Evolutionary conservation across 2,329 filamentous ascomycete species (phyloP).

Genomic region (Lecanicillium sp.): DNA sequence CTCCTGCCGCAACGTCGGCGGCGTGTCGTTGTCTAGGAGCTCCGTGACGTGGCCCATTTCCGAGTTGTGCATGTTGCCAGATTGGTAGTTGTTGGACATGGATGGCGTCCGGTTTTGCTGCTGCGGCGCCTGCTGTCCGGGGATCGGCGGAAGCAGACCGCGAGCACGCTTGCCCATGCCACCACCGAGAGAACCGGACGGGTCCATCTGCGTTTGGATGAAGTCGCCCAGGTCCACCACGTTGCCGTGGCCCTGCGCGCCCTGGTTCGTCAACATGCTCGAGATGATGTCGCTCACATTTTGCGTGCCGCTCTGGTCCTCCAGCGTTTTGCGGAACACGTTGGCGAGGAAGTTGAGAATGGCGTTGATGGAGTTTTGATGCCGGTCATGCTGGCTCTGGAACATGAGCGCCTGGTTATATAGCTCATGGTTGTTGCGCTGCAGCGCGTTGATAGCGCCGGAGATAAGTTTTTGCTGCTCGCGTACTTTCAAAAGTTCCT

Average conservation of each 20-base stretch:
- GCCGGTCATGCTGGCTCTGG: conserved; percentile 87
- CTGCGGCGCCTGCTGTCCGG: conserved; percentile 28
- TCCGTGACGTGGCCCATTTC: conserved; percentile 55
- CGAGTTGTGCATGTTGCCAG: conserved; percentile 29
- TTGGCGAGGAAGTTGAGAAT: conserved; percentile 95
- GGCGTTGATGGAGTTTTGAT: conserved; percentile 98
- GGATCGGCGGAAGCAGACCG: conserved; percentile 50
- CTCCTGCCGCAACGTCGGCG: conserved; percentile 49
- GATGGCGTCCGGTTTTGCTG: conserved; percentile 25
- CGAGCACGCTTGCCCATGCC: conserved; percentile 44
- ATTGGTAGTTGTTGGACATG: conserved; percentile 25
- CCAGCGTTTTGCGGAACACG: conserved; percentile 88
- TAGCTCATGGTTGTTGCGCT: conserved; percentile 79
- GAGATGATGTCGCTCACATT: conserved; percentile 82
- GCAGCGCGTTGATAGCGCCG: conserved; percentile 70
- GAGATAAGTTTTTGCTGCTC: conserved; percentile 84
- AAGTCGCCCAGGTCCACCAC: conserved; percentile 58
- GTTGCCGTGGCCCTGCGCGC: conserved; percentile 44
- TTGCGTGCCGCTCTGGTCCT: conserved; percentile 69
- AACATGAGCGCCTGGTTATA: conserved; percentile 85
- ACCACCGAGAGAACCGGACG: conserved; percentile 33
- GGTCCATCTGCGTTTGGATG: conserved; percentile 41
- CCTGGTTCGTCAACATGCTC: conserved; percentile 59
- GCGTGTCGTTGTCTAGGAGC: conserved; percentile 49
- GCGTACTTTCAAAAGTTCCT: conserved; percentile 75